A percentile compares a stretch with the other conserved stretches of the same genome.
phyloP scores from a whole-genome alignment of 306 rosid genomes.

The Casuarina cunninghamiana region DNA sequence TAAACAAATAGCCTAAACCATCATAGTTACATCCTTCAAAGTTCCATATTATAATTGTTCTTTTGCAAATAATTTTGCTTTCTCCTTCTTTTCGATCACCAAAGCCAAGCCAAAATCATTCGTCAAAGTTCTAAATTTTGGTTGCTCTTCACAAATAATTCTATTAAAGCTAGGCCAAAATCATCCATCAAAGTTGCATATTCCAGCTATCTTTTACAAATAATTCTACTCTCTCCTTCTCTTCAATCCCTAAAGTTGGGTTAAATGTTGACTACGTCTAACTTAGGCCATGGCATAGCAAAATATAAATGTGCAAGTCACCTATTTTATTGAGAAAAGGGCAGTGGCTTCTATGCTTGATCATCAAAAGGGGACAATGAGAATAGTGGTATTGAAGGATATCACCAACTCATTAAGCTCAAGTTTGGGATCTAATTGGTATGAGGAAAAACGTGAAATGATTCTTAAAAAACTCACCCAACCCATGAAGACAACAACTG shows the following conservation, averaged over 20 bases:
- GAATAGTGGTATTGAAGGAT: slow-evolving; percentile 69
- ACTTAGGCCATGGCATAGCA: slow-evolving; percentile 24
- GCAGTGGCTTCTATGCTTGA: slow-evolving; percentile 46
- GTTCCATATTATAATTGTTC: no score
- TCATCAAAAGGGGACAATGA: slow-evolving; percentile 33
- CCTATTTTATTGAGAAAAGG: slow-evolving; percentile 62
- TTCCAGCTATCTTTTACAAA: no score
- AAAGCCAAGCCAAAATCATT: no score
- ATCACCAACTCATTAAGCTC: slow-evolving; percentile 35
- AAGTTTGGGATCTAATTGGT: neutral
- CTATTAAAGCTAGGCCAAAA: no score
- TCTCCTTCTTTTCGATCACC: no score
- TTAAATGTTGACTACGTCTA: neutral
- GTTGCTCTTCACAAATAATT: no score
- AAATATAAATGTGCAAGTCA: slow-evolving; percentile 28
- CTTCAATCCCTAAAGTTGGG: neutral
- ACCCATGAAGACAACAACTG: neutral
- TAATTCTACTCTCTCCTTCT: neutral
- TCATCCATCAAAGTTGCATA: no score
- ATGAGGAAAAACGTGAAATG: slow-evolving; percentile 22
- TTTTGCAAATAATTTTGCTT: no score
- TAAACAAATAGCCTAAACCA: no score
- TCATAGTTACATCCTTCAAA: no score
- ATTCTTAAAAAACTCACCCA: slow-evolving; percentile 16
- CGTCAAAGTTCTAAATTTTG: no score